These are phyloP conservation scores for Fusarium goolgardi DNA, from an alignment of 2,329 filamentous ascomycete species.

Conservation along the genomic window DNA sequence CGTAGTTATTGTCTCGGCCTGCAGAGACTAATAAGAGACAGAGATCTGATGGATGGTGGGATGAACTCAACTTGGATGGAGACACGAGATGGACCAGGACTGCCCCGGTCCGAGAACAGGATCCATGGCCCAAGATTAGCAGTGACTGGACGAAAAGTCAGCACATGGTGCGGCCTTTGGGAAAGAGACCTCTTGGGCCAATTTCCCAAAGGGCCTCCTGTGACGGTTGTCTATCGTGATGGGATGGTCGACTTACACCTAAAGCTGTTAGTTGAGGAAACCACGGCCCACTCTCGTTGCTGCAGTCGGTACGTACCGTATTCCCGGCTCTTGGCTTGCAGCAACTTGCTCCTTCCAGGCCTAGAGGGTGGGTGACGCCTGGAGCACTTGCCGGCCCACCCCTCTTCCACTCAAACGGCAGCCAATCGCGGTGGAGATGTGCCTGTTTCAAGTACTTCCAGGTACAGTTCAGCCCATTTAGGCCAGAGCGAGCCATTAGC, in stretches of 20 bases:
- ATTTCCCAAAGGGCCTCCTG: slow-evolving; percentile 45
- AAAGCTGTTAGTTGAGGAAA: slow-evolving; percentile 11
- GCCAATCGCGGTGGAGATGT: slow-evolving; percentile 33
- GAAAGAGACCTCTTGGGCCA: slow-evolving; percentile 37
- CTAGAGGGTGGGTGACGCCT: slow-evolving; percentile 24
- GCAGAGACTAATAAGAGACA: slow-evolving; percentile 36
- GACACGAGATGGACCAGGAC: slow-evolving; percentile 41
- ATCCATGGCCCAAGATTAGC: slow-evolving; percentile 28
- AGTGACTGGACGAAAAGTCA: slow-evolving; percentile 38
- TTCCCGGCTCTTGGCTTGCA: slow-evolving; percentile 32
- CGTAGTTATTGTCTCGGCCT: slow-evolving; percentile 29
- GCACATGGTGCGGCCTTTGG: slow-evolving; percentile 41
- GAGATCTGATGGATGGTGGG: slow-evolving; percentile 41
- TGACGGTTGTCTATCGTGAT: slow-evolving; percentile 46
- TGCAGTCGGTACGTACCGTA: slow-evolving; percentile 24
- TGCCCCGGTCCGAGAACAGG: slow-evolving; percentile 31
- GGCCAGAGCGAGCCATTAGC: slow-evolving; percentile 11
- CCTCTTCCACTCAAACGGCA: slow-evolving; percentile 11
- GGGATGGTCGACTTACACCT: slow-evolving; percentile 42
- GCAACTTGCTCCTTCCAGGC: slow-evolving; percentile 27
- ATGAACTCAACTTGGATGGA: slow-evolving; percentile 17
- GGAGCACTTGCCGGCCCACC: slow-evolving; percentile 15
- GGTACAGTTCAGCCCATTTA: slow-evolving; percentile 29
- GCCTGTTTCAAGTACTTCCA: slow-evolving; percentile 36
- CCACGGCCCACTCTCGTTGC: slow-evolving; percentile 25